Base-by-base conservation (phyloP, 805 yeast genomes). In the Starmera amethionina region DNA sequence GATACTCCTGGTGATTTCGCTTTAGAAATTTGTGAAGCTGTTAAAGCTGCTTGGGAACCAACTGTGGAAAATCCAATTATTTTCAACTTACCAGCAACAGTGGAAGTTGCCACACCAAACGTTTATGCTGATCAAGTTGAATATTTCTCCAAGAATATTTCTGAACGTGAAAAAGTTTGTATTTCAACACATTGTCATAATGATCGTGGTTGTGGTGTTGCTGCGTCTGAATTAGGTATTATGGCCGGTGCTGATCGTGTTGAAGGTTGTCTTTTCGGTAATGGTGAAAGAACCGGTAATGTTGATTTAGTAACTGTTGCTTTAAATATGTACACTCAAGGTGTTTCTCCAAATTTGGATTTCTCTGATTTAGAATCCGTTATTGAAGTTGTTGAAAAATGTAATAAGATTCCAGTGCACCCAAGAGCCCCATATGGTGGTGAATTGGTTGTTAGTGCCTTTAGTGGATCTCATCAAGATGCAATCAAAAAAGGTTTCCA, bases 241-340 rank as follows among this genome's bases (percentile, higher is more conserved):
- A 63, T 82, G 53, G 90, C 88, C n/a, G 90, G 90, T 55, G 90
- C 84, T 44, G 89, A 82, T 62, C 73, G 90, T 67, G 84, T 82
- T 39, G 90, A 82, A 63, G 90, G 90, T 42, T 82, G 89, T 68
- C 67, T 82, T 34, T 82, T 82, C 47, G 89, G 89, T 54, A 82
- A 81, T 60, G 90, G 90, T 64, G 90, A 82, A 69, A 71, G 90
- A 65, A 82, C 90, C 27, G 90, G 90, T 65, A 82, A 82, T 58
- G 89, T 82, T 50, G 90, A 82, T 60, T 66, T 82, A 47, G 77
- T 79, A 39, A 82, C 88, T 19, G 75, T 82, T 45, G 90, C 86
- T 3, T 65, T 82, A 51, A 82, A 82, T 68, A 62, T 82, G 77
- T 82, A 82, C 67, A 82, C 88, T 27, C 82, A 80, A 50, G 90